Evolutionary conservation across 495 filamentous ascomycete species (phyloP), one percentile per base, ranked within the genome.

Genomic region (Tetracladium marchalianum): DNA sequence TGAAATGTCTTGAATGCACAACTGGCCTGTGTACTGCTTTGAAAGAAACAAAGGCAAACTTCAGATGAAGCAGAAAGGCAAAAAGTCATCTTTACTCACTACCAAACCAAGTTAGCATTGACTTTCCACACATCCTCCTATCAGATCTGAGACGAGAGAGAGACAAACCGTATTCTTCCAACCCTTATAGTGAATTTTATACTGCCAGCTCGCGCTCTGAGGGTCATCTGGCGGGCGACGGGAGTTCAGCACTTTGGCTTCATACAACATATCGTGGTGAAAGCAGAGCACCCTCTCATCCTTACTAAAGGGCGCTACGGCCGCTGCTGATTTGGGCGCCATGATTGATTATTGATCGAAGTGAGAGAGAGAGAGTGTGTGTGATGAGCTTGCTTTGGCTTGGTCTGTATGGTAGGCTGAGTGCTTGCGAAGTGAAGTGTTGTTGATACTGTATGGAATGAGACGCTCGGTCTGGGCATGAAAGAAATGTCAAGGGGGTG

Each of bases 271-370:
- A 49, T 95, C 89, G 64, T 87, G 84, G 61, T 98, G 92, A 56
- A 98, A 98, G 68, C 92, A 98, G 16, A 98, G 78, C 34, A 93
- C 90, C 56, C 81, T 84, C 69, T 98, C 92, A 56, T 96, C 89
- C 62, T 92, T 92, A 41, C 68, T 67, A 63, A 85, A 98, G 31
- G 72, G 76, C 15, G 80, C 75, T 38, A 53, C 61, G 22, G 63
- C 59, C 31, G 60, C 59, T 59, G 39, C 63, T 49, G 49, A 45
- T 53, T 61, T 47, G 47, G 81, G 77, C 33, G 80, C 78, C 81
- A 85, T 86, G 11, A 35, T n/a, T 4, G 33, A 7, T 36, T 8
- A 22, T n/a, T n/a, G n/a, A n/a, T n/a, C n/a, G n/a, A n/a, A n/a
- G n/a, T n/a, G n/a, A n/a, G n/a, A n/a, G n/a, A n/a, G n/a, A n/a